phyloP scores from a whole-genome alignment of 768 basidiomycete genomes.

The Suillus sp. region DNA sequence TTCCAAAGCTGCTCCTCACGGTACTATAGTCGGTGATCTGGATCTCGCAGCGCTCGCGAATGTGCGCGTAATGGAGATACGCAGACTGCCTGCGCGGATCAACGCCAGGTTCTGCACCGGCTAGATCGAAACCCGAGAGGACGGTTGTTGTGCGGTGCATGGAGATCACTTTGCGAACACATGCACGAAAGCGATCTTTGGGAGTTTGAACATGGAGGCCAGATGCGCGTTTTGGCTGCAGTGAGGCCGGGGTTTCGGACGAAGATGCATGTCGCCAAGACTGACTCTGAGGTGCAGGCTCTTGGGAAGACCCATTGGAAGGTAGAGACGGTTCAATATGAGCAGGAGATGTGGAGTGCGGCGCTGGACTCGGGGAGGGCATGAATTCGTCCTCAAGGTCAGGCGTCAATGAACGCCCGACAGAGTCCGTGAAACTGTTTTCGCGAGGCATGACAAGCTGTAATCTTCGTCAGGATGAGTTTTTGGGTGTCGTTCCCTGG shows the following conservation, averaged over 20 bases:
- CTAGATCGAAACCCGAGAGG: constrained; percentile 33
- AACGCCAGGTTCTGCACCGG: constrained; percentile 73
- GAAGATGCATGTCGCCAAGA: neutral
- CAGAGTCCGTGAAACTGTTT: constrained; percentile 68
- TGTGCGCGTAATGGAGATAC: constrained; percentile 55
- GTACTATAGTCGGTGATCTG: constrained; percentile 69
- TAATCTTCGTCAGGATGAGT: neutral
- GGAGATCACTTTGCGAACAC: constrained; percentile 63
- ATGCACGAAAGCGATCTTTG: constrained; percentile 52
- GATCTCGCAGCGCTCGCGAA: constrained; percentile 63
- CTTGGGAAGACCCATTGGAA: constrained; percentile 8
- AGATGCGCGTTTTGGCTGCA: constrained; percentile 19
- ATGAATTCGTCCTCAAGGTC: constrained; percentile 48
- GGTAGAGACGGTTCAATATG: constrained; percentile 15
- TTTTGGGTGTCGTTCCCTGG: neutral
- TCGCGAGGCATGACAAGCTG: constrained; percentile 57
- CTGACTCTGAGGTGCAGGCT: neutral
- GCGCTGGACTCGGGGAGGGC: constrained; percentile 2
- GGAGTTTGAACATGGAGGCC: constrained; percentile 34
- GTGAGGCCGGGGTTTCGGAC: neutral
- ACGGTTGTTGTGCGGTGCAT: constrained; percentile 55
- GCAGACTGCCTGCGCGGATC: constrained; percentile 65
- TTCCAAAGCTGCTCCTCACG: constrained; percentile 51
- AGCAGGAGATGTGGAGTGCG: constrained; percentile 19
- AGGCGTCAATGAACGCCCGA: constrained; percentile 67